phyloP scores from a whole-genome alignment of 2,329 filamentous ascomycete genomes.

The Neurospora crassa region DNA sequence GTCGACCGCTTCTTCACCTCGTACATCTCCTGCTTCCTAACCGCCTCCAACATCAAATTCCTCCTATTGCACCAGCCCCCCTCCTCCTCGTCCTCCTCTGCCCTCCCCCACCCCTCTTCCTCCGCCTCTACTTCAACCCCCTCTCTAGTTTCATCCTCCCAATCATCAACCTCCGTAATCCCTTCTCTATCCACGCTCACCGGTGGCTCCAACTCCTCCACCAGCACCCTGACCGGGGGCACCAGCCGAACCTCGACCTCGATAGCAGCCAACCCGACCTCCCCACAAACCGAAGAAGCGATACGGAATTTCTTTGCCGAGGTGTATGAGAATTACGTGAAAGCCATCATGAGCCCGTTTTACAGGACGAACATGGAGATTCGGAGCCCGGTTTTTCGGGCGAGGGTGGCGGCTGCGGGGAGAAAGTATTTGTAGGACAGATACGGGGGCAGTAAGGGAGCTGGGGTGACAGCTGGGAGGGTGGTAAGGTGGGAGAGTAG shows the following conservation, averaged over 20 bases:
- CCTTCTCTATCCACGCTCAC: constrained; percentile 27
- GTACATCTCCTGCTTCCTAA: constrained; percentile 91
- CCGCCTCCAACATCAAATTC: constrained; percentile 86
- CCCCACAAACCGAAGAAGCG: constrained; percentile 87
- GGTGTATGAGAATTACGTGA: constrained; percentile 94
- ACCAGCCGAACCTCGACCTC: constrained; percentile 53
- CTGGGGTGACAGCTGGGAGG: neutral
- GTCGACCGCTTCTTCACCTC: constrained; percentile 96
- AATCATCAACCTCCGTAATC: constrained; percentile 71
- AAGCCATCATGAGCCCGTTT: constrained; percentile 95
- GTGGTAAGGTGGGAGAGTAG: neutral
- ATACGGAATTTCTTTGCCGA: constrained; percentile 91
- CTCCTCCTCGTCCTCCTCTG: constrained; percentile 22
- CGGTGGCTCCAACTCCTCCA: constrained; percentile 10
- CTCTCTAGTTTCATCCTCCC: constrained; percentile 92
- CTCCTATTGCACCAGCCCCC: constrained; percentile 82
- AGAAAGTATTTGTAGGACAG: constrained; percentile 71
- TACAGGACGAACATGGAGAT: constrained; percentile 80
- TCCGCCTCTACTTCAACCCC: constrained; percentile 94
- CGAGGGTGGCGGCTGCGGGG: constrained; percentile 74
- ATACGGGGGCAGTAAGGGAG: neutral
- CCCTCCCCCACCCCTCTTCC: constrained; percentile 39
- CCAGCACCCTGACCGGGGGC: constrained; percentile 8
- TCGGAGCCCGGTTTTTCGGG: constrained; percentile 75
- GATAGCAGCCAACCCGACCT: constrained; percentile 75